Evolutionary conservation across 1,284 basidiomycete genomes (phyloP).

Genomic region (Heterobasidion annosum): DNA sequence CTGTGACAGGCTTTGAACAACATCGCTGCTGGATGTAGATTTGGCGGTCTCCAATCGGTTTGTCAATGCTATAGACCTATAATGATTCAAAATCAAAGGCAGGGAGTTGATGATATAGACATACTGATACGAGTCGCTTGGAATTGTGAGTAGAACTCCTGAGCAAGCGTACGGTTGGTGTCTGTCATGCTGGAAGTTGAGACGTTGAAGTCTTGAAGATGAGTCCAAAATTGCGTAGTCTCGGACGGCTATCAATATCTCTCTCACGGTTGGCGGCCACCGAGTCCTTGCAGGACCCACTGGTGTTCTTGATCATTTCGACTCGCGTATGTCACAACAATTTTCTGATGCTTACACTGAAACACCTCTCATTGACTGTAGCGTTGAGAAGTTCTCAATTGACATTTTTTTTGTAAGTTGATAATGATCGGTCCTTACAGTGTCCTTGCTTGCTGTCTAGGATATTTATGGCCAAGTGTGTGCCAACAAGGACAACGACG

Average conservation of each 20-base stretch:
- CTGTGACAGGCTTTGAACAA: slow-evolving; percentile 14
- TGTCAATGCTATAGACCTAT: slow-evolving; percentile 27
- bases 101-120: slow-evolving; percentile 12
- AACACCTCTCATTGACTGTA: too few relatives aligned
- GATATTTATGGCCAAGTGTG: too few relatives aligned
- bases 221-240: not conserved
- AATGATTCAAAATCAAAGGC: slow-evolving; percentile 1
- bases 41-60: slow-evolving; percentile 23
- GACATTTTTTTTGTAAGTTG: too few relatives aligned
- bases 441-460: too few relatives aligned
- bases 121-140: slow-evolving; percentile 36
- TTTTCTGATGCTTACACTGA: too few relatives aligned
- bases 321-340: too few relatives aligned
- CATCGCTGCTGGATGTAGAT: slow-evolving; percentile 5
- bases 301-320: too few relatives aligned
- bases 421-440: too few relatives aligned
- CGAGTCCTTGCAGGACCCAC: too few relatives aligned
- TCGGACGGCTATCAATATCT: not conserved
- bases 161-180: slow-evolving; percentile 20
- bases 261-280: too few relatives aligned
- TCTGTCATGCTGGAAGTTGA: not conserved
- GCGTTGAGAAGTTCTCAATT: too few relatives aligned
- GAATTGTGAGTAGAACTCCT: slow-evolving; percentile 35
- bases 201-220: not conserved
- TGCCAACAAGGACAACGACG: too few relatives aligned